Conservation (phyloP, 2,329 filamentous ascomycete genomes). For the Calonectria hawksworthii region DNA sequence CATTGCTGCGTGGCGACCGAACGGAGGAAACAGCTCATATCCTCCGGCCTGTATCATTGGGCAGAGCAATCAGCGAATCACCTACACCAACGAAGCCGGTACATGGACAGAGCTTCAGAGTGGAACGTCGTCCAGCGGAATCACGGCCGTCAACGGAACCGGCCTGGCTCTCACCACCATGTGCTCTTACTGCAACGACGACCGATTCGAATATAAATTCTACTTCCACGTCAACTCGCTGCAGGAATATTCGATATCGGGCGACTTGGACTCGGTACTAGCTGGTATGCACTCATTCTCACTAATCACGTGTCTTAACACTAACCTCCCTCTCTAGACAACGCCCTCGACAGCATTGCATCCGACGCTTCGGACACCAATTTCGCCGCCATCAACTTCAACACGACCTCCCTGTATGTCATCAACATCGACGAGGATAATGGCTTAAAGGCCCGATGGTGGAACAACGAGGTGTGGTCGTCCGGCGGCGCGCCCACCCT, state of each 20-base stretch:
- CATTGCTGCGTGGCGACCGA: background rate
- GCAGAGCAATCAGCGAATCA: background rate
- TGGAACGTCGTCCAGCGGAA: background rate
- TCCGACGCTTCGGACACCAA: background rate
- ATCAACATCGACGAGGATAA: background rate
- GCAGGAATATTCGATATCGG: background rate
- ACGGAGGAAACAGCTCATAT: background rate
- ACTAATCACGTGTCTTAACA: background rate
- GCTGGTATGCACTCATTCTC: background rate
- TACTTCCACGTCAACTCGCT: background rate
- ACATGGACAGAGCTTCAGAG: background rate
- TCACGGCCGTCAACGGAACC: background rate
- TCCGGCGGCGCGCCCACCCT: background rate
- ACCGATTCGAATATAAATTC: background rate
- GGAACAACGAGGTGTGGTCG: background rate
- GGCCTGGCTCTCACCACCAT: background rate
- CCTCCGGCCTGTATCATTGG: background rate
- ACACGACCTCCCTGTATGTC: background rate
- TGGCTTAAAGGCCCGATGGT: background rate
- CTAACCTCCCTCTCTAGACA: background rate
- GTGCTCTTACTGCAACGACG: background rate
- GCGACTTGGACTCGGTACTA: background rate
- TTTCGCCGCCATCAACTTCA: background rate
- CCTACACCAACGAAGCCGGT: background rate
- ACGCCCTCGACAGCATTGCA: background rate